Evolutionary conservation across 177 flowering plant genomes (phyloP).

Genomic region (Vitis hybrid): DNA sequence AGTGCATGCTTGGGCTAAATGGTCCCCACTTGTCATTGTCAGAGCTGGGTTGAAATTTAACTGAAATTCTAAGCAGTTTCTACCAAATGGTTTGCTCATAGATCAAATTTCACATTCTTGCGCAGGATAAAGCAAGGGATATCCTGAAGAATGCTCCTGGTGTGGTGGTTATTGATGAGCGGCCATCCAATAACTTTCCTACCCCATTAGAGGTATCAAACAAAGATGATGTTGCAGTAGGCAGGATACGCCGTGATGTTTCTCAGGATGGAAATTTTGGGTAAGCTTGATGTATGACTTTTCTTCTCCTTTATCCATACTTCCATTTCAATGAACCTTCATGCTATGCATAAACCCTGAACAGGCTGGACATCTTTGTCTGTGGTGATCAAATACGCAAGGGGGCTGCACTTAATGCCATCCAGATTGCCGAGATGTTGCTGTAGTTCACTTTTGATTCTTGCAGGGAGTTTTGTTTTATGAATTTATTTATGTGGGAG

Average conservation of each 20-base stretch:
- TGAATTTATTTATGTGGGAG: background rate
- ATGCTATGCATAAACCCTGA: background rate
- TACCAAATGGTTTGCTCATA: background rate
- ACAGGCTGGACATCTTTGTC: slow-evolving; percentile 93
- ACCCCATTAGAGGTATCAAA: slow-evolving; percentile 91
- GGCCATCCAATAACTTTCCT: slow-evolving; percentile 81
- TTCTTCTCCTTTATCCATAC: background rate
- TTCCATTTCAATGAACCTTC: background rate
- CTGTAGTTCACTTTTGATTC: slow-evolving; percentile 31
- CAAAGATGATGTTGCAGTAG: slow-evolving; percentile 96
- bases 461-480: background rate
- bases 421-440: slow-evolving; percentile 92
- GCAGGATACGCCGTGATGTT: slow-evolving; percentile 84
- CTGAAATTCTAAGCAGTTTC: background rate
- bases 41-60: background rate
- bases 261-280: slow-evolving; percentile 86
- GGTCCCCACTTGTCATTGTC: no score
- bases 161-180: slow-evolving; percentile 83
- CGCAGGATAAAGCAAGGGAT: slow-evolving; percentile 76
- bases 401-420: slow-evolving; percentile 97
- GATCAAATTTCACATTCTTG: background rate
- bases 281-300: slow-evolving; percentile 32
- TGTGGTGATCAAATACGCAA: slow-evolving; percentile 98
- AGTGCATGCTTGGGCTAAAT: no score
- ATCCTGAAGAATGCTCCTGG: slow-evolving; percentile 81